Conservation (phyloP, 2,329 filamentous ascomycete species). For the Aaosphaeria arxii region DNA sequence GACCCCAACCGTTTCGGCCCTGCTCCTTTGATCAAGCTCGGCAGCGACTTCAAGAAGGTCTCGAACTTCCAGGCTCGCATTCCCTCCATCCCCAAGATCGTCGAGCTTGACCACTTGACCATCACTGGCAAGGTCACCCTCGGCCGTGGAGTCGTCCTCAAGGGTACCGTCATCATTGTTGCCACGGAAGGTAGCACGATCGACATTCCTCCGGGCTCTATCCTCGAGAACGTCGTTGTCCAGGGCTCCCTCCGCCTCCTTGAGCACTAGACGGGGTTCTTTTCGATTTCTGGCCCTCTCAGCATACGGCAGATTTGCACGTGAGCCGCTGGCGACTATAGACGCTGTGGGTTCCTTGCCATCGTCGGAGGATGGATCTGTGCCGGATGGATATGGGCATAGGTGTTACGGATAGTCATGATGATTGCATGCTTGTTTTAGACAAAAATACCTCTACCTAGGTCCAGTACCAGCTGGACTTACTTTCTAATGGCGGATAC, state of each 20-base stretch:
- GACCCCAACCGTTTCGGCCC: constrained; percentile 95
- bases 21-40: constrained; percentile 97
- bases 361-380: background rate
- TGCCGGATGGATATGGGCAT: too few species aligned
- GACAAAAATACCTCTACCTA: too few species aligned
- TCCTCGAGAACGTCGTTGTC: constrained; percentile 97
- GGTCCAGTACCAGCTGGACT: too few species aligned
- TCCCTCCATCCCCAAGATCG: constrained; percentile 82
- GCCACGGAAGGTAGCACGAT: constrained; percentile 97
- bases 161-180: constrained; percentile 98
- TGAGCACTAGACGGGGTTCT: constrained; percentile 53
- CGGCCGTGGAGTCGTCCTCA: constrained; percentile 89
- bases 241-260: constrained; percentile 85
- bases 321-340: background rate
- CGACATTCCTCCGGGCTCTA: constrained; percentile 92
- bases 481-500: constrained; percentile 2
- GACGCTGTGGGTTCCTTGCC: background rate
- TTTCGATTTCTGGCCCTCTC: background rate
- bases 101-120: constrained; percentile 91
- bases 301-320: background rate
- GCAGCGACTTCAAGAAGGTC: constrained; percentile 99
- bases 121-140: constrained; percentile 98
- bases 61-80: constrained; percentile 92
- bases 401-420: too few species aligned
- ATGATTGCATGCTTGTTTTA: too few species aligned